Evolutionary conservation across 106 monocot species (phyloP), one percentile per base, ranked within the genome.

Genomic region (Vanilla planifolia): DNA sequence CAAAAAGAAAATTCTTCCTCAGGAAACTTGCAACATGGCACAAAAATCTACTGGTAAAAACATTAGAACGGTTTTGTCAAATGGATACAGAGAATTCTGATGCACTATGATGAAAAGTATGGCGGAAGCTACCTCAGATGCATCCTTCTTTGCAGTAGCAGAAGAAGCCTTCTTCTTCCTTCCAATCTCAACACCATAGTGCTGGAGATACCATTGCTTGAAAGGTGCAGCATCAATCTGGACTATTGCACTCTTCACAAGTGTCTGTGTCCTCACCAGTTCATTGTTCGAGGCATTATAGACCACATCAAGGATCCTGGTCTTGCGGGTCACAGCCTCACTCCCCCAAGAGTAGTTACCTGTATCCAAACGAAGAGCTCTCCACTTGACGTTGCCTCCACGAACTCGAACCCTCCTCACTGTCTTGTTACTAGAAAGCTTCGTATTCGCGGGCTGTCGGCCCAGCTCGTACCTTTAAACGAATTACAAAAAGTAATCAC

Each of bases 231-330:
- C 92, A 67, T 92, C 92, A 41, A 92, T 83, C 73, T 92, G 92
- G 0, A 88, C 73, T 30, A 92, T 88, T 21, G 92, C 92, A 40
- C 81, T 88, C 84, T 81, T 92, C 37, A 92, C 87, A 36, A 92
- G 92, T 13, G 92, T 84, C 61, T 92, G 86, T 1, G 84, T 92
- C 60, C 92, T 71, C 17, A 88, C 92, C 33, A 92, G 80, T 71
- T 92, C 88, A 48, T 92, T 92, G 73, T 92, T 92, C 1, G 86
- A 92, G 17, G 92, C 83, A 53, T 92, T 92, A 66, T 92, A 87
- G 8, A 92, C 92, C 27, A 88, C 87, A 30, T 92, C 92, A 9
- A 92, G 78, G 55, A 92, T 71, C 66, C 92, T 80, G 21, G 87
- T 74, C 73, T 87, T 92, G 64, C 87, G 75, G 13, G 92, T 84